These are phyloP conservation scores for Trichoderma arundinaceum DNA, from an alignment of 2,329 filamentous ascomycete species.

Conservation along the genomic window DNA sequence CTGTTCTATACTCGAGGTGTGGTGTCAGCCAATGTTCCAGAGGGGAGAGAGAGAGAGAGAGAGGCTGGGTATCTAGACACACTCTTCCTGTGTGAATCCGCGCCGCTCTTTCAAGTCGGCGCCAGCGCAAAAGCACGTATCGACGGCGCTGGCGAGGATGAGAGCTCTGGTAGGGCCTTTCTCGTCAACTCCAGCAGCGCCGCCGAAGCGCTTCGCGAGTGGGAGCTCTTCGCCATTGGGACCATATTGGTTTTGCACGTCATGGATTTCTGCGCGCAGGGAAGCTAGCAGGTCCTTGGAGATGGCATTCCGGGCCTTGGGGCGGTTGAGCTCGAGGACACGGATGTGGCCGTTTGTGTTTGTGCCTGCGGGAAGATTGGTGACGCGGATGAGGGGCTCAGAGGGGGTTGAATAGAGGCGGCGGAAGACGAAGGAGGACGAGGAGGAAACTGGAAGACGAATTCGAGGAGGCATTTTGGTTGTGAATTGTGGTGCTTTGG, in stretches of 20 bases:
- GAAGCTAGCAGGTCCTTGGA: slow-evolving; percentile 76
- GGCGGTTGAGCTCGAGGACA: slow-evolving; percentile 85
- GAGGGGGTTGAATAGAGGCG: slow-evolving; percentile 53
- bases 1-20: slow-evolving; percentile 62
- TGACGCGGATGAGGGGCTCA: slow-evolving; percentile 68
- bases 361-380: slow-evolving; percentile 70
- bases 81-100: slow-evolving; percentile 80
- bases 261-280: slow-evolving; percentile 73
- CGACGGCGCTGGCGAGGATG: slow-evolving; percentile 83
- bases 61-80: slow-evolving; percentile 40
- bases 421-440: slow-evolving; percentile 33
- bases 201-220: slow-evolving; percentile 50
- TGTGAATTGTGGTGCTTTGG: background rate
- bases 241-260: slow-evolving; percentile 69
- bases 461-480: slow-evolving; percentile 45
- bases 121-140: slow-evolving; percentile 88
- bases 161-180: slow-evolving; percentile 74
- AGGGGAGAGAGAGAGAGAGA: background rate
- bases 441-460: slow-evolving; percentile 35
- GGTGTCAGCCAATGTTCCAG: background rate
- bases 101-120: slow-evolving; percentile 91
- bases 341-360: slow-evolving; percentile 78
- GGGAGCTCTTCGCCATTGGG: slow-evolving; percentile 59
- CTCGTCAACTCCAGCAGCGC: slow-evolving; percentile 51
- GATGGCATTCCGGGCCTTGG: slow-evolving; percentile 86